Evolutionary conservation across 352 stramenopile species (phyloP).

Genomic region (Globisporangium megalacanthum): DNA sequence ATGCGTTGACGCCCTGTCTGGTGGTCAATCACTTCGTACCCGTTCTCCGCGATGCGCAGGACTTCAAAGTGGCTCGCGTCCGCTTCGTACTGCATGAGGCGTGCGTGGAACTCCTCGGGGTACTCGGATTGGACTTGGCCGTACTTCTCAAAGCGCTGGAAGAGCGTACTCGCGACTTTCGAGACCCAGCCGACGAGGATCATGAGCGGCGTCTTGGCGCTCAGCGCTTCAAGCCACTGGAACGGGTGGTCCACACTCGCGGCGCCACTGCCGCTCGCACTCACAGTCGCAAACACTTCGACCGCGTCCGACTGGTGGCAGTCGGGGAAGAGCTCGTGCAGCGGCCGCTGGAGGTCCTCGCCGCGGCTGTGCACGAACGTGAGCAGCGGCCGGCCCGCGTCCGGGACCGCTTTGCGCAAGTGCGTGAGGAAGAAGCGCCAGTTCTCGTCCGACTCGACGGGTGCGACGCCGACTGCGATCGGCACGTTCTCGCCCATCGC

Average conservation of each 20-base stretch:
- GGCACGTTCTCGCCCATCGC: constrained; percentile 74
- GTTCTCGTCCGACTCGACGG: constrained; percentile 44
- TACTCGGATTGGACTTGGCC: constrained; percentile 72
- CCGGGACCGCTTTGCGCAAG: constrained; percentile 45
- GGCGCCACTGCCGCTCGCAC: constrained; percentile 8
- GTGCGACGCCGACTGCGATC: constrained; percentile 50
- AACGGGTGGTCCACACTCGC: constrained; percentile 25
- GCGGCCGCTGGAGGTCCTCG: constrained; percentile 36
- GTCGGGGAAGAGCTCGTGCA: constrained; percentile 39
- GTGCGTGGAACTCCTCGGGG: constrained; percentile 61
- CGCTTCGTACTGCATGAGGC: constrained; percentile 57
- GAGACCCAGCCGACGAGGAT: constrained; percentile 78
- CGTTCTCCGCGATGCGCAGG: constrained; percentile 57
- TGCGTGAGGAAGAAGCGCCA: constrained; percentile 71
- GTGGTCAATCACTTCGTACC: constrained; percentile 73
- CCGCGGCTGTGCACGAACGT: constrained; percentile 70
- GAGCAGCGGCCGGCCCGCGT: constrained; percentile 38
- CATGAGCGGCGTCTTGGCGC: constrained; percentile 65
- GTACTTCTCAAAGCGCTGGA: constrained; percentile 70
- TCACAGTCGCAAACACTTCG: constrained; percentile 38
- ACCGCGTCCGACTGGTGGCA: constrained; percentile 55
- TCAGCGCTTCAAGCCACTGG: constrained; percentile 63
- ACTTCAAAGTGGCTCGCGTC: constrained; percentile 57
- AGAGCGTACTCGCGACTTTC: constrained; percentile 68
- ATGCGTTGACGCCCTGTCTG: constrained; percentile 58